A percentile compares a stretch with the other conserved stretches of the same genome.
Evolutionary conservation across 352 stramenopile genomes (phyloP).

Genomic region (Phytophthora palmivora): DNA sequence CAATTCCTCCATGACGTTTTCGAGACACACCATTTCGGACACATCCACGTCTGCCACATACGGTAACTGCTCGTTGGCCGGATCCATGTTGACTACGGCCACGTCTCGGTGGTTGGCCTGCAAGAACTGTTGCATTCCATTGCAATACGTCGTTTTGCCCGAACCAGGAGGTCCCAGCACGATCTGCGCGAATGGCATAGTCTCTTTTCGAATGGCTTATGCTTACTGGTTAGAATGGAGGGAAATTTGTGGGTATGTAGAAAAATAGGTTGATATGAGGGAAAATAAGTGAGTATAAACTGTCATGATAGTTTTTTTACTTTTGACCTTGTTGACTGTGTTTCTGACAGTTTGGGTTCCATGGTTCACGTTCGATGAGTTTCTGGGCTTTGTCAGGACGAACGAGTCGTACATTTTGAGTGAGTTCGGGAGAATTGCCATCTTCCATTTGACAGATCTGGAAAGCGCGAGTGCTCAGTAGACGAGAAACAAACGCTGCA

Average conservation of each 20-base stretch:
- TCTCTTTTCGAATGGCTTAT: slow-evolving; percentile 7
- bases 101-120: slow-evolving; percentile 64
- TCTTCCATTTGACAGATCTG: slow-evolving; percentile 87
- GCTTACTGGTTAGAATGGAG: slow-evolving; percentile 4
- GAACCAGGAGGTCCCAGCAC: slow-evolving; percentile 81
- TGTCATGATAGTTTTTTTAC: not conserved
- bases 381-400: slow-evolving; percentile 46
- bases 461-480: slow-evolving; percentile 83
- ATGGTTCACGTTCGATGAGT: slow-evolving; percentile 34
- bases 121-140: slow-evolving; percentile 96
- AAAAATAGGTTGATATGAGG: too few relatives aligned
- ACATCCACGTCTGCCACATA: slow-evolving; percentile 93
- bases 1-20: slow-evolving; percentile 95
- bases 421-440: slow-evolving; percentile 78
- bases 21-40: slow-evolving; percentile 96
- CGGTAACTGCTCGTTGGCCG: slow-evolving; percentile 94
- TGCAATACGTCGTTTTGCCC: slow-evolving; percentile 99
- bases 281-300: slow-evolving; percentile 1
- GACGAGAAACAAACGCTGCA: slow-evolving; percentile 59
- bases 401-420: slow-evolving; percentile 85
- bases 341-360: slow-evolving; percentile 48
- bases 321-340: slow-evolving; percentile 4
- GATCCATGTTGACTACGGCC: slow-evolving; percentile 98
- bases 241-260: slow-evolving; percentile 1
- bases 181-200: slow-evolving; percentile 82